A percentile compares a stretch with the other conserved stretches of the same genome.
Evolutionary conservation across 2,329 filamentous ascomycete genomes (phyloP).

Genomic region (Diaporthe australafricana): DNA sequence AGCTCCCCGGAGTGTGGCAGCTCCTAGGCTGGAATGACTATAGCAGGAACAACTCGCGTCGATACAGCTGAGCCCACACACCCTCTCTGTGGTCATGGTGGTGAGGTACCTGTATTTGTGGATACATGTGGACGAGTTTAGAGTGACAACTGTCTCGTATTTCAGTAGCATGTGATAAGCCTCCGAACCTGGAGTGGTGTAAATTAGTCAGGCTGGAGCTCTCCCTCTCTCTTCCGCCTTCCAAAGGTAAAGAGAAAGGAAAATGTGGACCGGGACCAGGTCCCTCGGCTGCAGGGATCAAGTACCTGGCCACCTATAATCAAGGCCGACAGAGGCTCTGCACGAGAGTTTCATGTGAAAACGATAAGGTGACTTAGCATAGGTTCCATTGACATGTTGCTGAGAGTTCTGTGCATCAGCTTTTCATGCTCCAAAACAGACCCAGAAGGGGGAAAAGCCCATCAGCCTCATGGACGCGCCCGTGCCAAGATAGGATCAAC

Average conservation of each 20-base stretch:
- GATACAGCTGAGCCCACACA: background rate
- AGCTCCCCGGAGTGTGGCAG: background rate
- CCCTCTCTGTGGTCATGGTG: background rate
- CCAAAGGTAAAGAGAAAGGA: background rate
- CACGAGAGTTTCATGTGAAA: conserved; percentile 14
- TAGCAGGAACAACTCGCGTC: background rate
- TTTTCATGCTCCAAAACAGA: background rate
- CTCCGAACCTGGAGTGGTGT: background rate
- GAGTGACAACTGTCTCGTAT: background rate
- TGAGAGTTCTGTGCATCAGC: conserved; percentile 6
- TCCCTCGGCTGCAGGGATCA: conserved; percentile 6
- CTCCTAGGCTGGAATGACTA: background rate
- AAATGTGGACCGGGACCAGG: background rate
- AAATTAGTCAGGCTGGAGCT: background rate
- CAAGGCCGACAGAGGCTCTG: background rate
- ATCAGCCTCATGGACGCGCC: conserved; percentile 5
- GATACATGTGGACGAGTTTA: background rate
- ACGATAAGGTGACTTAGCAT: background rate
- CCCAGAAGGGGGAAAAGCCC: background rate
- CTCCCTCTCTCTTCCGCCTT: background rate
- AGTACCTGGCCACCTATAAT: background rate
- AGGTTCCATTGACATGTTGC: background rate
- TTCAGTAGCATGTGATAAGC: background rate
- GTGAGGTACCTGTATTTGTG: no score
- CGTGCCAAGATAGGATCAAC: conserved; percentile 23